Base-by-base conservation (phyloP, 129 eudicot genomes). In the Tagetes patula region DNA sequence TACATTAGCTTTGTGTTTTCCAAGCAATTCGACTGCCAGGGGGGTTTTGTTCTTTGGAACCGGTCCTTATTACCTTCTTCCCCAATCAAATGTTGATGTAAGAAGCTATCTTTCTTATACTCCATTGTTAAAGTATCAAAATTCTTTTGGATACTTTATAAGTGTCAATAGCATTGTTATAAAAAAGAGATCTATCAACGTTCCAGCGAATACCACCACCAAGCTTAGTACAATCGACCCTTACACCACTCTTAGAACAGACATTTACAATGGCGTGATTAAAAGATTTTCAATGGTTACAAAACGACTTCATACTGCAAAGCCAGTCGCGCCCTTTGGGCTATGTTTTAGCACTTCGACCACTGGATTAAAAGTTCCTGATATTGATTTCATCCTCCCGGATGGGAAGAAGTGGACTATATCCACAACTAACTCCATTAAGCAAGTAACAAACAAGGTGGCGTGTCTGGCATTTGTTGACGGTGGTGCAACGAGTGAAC, bases 331-430 rank as follows among this genome's bases (percentile, higher is more conserved):
- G 4, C 65, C 75, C 5, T 70, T 70, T 27, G 9, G 65, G 5
- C 65, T 70, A 53, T 70, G 75, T 37, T 53, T 1, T 10, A 70
- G 2, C 37, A 9, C 50, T 20, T 38, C 50, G 5, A 75, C 38
- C 36, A 62, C 38, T 6, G 54, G 53, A 1, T 38, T 63, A 63
- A 38, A 6, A 63, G 77, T 81, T 62, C 84, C 84, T 60, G 71
- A 73, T 36, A 80, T 80, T 5, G 80, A 75, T 41, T 65, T 80
- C 20, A 50, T 20, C 33, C 65, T 80, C 34, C 34, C 79, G 2
- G 65, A 59, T 73, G 77, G 77, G 58, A 33, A 32, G 11, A 73
- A 60, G 58, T 73, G 77, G 77, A 73, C 47, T 59, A 8, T 73
- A 33, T 45, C 68, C n/a, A 60, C 77, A 5, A 20, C 77, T 43